A percentile compares a stretch with the other conserved stretches of the same genome.
Evolutionary conservation across 2,329 filamentous ascomycete genomes (phyloP).

Genomic region (Claviceps pazoutovae): DNA sequence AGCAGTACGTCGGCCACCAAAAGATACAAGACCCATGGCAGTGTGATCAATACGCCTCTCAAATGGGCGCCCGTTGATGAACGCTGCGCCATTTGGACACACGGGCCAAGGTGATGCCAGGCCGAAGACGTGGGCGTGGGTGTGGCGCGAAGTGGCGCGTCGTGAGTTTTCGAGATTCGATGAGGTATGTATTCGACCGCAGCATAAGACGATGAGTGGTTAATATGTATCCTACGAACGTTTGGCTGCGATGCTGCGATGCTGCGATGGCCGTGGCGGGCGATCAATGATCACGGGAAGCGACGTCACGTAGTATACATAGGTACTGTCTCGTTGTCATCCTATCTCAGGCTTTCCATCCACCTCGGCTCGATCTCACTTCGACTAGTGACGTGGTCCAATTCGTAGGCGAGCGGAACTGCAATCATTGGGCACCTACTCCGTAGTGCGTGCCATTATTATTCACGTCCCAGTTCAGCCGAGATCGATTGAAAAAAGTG

Average conservation of each 20-base stretch:
- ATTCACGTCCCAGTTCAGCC: neutral
- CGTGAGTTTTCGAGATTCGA: neutral
- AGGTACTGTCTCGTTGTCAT: neutral
- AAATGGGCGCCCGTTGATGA: slow-evolving; percentile 19
- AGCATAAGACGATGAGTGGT: neutral
- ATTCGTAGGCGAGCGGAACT: neutral
- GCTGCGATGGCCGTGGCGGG: neutral
- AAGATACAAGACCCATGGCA: slow-evolving; percentile 41
- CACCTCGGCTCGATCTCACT: neutral
- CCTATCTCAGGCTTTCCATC: neutral
- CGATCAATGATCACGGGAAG: neutral
- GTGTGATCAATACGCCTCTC: slow-evolving; percentile 28
- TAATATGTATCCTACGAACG: neutral
- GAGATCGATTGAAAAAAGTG: neutral
- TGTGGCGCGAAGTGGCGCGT: neutral
- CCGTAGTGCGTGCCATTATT: neutral
- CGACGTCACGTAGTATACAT: neutral
- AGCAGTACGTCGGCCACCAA: slow-evolving; percentile 36
- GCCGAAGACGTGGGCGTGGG: neutral
- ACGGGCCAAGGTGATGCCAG: neutral
- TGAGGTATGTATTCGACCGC: neutral
- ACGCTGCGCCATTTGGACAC: slow-evolving; percentile 7
- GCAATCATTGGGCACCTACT: too few relatives aligned
- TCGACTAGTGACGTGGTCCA: neutral
- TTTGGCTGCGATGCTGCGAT: neutral